Base-by-base conservation (phyloP, 495 filamentous ascomycete genomes). In the Podospora conica region DNA sequence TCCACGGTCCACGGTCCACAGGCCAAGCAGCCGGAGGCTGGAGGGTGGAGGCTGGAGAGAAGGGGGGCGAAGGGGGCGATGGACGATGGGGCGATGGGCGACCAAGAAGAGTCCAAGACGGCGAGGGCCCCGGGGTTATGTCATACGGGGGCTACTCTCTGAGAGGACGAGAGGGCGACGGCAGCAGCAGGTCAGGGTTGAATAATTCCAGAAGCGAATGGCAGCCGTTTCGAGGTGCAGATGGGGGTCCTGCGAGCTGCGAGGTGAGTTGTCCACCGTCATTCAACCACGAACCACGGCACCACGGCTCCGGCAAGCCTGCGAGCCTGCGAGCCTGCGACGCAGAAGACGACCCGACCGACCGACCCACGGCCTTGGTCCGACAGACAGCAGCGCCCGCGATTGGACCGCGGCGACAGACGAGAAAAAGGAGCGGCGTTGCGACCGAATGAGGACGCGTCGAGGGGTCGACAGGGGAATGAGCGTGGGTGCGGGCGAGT, bases 221-320 rank as follows among this genome's bases (percentile, higher is more conserved):
- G 68, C 74, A 74, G 71, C 70, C 71, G 76, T 76, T 75, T 48
- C 67, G 72, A 78, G 72, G 74, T 75, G 77, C 76, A 76, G 76
- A 74, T 73, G 69, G 71, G 68, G 69, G 33, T 40, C 33, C 33
- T 40, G 33, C 33, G 33, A 70, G 63, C 72, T 81, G 79, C 79
- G 79, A 76, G 78, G 77, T 81, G 78, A 80, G 78, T 81, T 81
- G 79, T 79, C 75, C 79, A 76, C 71, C 71, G 66, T 69, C 72
- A 64, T 68, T 73, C 71, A 69, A 69, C 68, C 72, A 63, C 33
- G n/a, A 69, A 69, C 68, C 72, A 68, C 62, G 64, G 55, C 22
- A 27, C 55, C 23, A 27, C 55, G 55, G 55, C 55, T 57, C 6
- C 55, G 55, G 23, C 54, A 22, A 25, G 22, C n/a, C n/a, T n/a